These are phyloP conservation scores for Vitis amurensis DNA, from an alignment of 164 flowering plant genomes.

Conservation along the genomic window DNA sequence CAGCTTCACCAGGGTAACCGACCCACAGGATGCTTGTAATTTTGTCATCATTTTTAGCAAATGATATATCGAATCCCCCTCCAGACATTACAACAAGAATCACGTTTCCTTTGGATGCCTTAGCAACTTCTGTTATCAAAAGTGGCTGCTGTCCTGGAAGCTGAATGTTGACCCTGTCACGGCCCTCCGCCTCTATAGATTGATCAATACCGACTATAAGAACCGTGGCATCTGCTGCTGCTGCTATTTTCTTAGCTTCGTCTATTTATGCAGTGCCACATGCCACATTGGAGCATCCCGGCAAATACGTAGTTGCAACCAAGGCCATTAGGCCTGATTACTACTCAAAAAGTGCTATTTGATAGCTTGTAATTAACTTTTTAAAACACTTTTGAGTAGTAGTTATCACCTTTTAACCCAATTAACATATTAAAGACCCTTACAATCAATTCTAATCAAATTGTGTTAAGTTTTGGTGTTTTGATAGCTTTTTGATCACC, in stretches of 20 bases:
- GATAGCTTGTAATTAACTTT: no score
- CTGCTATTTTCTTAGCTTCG: constrained; percentile 64
- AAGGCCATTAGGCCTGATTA: constrained; percentile 48
- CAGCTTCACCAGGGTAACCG: constrained; percentile 98
- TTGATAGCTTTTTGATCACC: no score
- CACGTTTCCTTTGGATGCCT: constrained; percentile 77
- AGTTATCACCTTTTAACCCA: no score
- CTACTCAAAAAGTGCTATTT: no score
- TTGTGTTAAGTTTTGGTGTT: no score
- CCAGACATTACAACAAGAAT: constrained; percentile 87
- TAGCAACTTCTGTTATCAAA: constrained; percentile 58
- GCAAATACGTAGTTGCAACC: constrained; percentile 40
- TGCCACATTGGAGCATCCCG: constrained; percentile 67
- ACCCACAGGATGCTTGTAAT: constrained; percentile 92
- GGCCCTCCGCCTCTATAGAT: constrained; percentile 70
- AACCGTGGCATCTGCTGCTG: constrained; percentile 75
- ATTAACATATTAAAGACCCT: no score
- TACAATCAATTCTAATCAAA: no score
- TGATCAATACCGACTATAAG: constrained; percentile 79
- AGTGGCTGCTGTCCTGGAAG: constrained; percentile 78
- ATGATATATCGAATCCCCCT: constrained; percentile 78
- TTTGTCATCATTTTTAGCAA: constrained; percentile 57
- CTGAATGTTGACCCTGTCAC: constrained; percentile 55
- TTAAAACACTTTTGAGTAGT: no score
- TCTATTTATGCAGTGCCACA: constrained; percentile 53